phyloP scores from a whole-genome alignment of 1,139 yeast genomes.

The Magnusiomyces sp. region DNA sequence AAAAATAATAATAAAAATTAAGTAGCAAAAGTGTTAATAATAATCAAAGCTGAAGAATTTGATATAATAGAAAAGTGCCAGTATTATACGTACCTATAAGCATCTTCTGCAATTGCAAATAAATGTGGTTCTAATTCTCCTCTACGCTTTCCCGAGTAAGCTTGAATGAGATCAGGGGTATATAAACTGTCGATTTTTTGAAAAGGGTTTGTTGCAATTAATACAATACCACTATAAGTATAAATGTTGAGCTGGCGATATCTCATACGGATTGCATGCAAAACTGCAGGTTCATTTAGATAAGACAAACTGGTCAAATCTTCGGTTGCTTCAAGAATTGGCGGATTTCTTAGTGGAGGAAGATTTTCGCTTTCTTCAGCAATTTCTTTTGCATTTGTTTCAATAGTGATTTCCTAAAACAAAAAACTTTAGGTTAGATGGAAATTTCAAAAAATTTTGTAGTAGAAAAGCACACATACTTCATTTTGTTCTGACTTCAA shows the following conservation, averaged over 20 bases:
- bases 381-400: constrained; percentile 36
- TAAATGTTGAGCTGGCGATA: constrained; percentile 84
- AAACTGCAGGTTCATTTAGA: constrained; percentile 85
- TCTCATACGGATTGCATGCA: constrained; percentile 86
- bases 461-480: constrained; percentile 17
- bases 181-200: constrained; percentile 86
- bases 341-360: constrained; percentile 89
- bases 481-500: constrained; percentile 54
- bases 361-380: constrained; percentile 35
- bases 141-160: constrained; percentile 84
- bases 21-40: not conserved
- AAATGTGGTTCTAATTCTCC: constrained; percentile 96
- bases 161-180: constrained; percentile 85
- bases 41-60: not conserved
- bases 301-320: constrained; percentile 89
- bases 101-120: constrained; percentile 97
- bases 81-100: constrained; percentile 43
- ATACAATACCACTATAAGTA: constrained; percentile 93
- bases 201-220: constrained; percentile 94
- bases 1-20: constrained; percentile 27
- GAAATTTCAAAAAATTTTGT: not conserved
- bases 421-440: not conserved
- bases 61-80: not conserved
- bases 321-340: constrained; percentile 86
- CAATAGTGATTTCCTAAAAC: constrained; percentile 22